Evolutionary conservation across 2,329 filamentous ascomycete species (phyloP).

Genomic region (Aspergillus transmontanensis): DNA sequence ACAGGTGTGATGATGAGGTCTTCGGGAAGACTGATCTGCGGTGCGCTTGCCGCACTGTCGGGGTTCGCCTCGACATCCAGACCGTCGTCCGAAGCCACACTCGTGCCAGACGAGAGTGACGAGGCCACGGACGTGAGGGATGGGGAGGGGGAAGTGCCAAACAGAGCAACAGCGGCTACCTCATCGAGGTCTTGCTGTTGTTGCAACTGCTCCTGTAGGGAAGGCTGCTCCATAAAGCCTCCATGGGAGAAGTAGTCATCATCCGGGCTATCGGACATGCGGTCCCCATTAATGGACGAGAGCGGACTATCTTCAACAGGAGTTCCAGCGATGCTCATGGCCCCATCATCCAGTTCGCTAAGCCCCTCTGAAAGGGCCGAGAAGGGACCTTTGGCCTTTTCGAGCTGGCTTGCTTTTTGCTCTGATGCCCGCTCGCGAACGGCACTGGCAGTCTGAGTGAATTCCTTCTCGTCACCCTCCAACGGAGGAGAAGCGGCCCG

Average conservation of each 20-base stretch:
- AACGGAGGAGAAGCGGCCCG: conserved; percentile 83
- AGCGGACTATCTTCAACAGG: conserved; percentile 36
- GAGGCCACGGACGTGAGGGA: conserved; percentile 45
- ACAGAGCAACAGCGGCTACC: conserved; percentile 38
- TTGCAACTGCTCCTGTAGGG: conserved; percentile 19
- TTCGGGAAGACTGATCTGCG: conserved; percentile 35
- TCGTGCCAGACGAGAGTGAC: conserved; percentile 46
- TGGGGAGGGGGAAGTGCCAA: conserved; percentile 46
- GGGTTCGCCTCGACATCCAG: conserved; percentile 28
- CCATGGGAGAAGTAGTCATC: conserved; percentile 40
- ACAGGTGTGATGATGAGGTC: conserved; percentile 30
- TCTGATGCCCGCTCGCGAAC: conserved; percentile 62
- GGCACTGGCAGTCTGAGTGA: conserved; percentile 90
- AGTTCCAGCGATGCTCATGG: conserved; percentile 31
- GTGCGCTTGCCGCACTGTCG: conserved; percentile 24
- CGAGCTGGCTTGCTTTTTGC: conserved; percentile 34
- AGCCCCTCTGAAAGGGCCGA: conserved; percentile 50
- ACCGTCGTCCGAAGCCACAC: conserved; percentile 36
- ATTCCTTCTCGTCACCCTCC: conserved; percentile 94
- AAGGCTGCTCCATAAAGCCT: conserved; percentile 24
- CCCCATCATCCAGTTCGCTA: conserved; percentile 31
- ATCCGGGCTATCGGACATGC: conserved; percentile 34
- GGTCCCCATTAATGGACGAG: conserved; percentile 31
- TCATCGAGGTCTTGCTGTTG: conserved; percentile 36
- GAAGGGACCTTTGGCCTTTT: conserved; percentile 31